Conservation (phyloP, 2,329 filamentous ascomycete species). For the Xylaria sp. region DNA sequence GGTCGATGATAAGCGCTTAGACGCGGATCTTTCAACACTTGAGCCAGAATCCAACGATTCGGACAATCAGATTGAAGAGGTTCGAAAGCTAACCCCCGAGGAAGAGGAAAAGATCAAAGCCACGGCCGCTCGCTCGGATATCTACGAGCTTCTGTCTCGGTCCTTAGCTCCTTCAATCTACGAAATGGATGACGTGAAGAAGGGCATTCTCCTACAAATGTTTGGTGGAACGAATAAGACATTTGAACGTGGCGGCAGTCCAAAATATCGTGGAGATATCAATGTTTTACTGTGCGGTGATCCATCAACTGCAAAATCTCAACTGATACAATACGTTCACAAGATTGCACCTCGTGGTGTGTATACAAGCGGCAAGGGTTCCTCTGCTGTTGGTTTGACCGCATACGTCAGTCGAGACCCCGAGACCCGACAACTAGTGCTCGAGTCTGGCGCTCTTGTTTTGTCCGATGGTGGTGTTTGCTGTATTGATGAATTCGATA, state of each 20-base stretch:
- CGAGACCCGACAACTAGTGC: constrained; percentile 80
- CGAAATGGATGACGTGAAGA: constrained; percentile 99
- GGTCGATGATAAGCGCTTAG: constrained; percentile 93
- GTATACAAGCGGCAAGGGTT: constrained; percentile 84
- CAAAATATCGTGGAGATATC: constrained; percentile 96
- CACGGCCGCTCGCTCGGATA: constrained; percentile 81
- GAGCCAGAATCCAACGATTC: constrained; percentile 78
- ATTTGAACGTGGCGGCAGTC: constrained; percentile 94
- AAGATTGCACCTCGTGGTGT: constrained; percentile 93
- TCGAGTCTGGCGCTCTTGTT: constrained; percentile 82
- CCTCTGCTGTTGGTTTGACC: constrained; percentile 82
- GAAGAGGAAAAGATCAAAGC: constrained; percentile 89
- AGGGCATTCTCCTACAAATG: constrained; percentile 94
- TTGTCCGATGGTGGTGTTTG: constrained; percentile 84
- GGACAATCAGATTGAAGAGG: constrained; percentile 82
- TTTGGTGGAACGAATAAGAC: constrained; percentile 99
- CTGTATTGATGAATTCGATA: constrained; percentile 88
- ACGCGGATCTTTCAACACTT: constrained; percentile 88
- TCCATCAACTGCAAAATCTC: constrained; percentile 95
- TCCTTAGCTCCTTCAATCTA: constrained; percentile 95
- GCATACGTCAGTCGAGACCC: constrained; percentile 84
- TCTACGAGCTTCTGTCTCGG: constrained; percentile 91
- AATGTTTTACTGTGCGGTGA: constrained; percentile 97
- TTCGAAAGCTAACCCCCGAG: constrained; percentile 82
- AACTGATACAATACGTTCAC: constrained; percentile 93